Base-by-base conservation (phyloP, 345 rosid genomes). In the Clarkia xantiana region DNA sequence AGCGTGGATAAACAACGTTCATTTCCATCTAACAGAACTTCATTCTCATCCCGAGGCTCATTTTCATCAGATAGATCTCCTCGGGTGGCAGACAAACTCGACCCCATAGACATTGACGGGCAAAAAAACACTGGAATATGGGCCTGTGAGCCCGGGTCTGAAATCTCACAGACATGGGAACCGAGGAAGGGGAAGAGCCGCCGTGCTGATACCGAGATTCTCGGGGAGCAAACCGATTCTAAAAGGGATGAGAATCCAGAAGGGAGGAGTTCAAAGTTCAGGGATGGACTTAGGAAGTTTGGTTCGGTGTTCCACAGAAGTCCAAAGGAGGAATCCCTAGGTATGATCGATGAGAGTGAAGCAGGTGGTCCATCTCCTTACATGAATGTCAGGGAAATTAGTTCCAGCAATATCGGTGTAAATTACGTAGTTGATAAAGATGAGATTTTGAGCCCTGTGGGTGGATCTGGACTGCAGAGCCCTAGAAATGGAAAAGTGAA, bases 101-200 rank as follows among this genome's bases (percentile, higher is more conserved):
- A 86, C 54, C 90, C 96, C 11, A 75, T 91, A 43, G 77, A 79
- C 54, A 58, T 86, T 45, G 90, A 76, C 58, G 96, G 98, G 57
- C 90, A 75, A 72, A 42, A 60, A 40, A 71, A 68, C 61, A 73
- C 85, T 12, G 98, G 94, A 22, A 52, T 91, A 10, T 91, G 98
- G 98, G 67, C 81, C 18, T 87, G 80, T 63, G 95, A 69, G 58
- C 96, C 96, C 0, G 96, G 97, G 60, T 77, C 67, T 57, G 96
- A 81, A 54, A 82, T 81, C 52, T 60, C 72, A 13, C 96, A 72
- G 61, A 76, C 67, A 49, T 78, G 96, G 96, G 77, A 79, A 57
- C 94, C 86, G 11, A 77, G 97, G 53, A 90, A 81, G 74, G 86
- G 93, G 29, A 90, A 78, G 69, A 67, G 45, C 44, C 56, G 80